phyloP scores from a whole-genome alignment of 2,329 filamentous ascomycete genomes.

The Elsinoe australis region DNA sequence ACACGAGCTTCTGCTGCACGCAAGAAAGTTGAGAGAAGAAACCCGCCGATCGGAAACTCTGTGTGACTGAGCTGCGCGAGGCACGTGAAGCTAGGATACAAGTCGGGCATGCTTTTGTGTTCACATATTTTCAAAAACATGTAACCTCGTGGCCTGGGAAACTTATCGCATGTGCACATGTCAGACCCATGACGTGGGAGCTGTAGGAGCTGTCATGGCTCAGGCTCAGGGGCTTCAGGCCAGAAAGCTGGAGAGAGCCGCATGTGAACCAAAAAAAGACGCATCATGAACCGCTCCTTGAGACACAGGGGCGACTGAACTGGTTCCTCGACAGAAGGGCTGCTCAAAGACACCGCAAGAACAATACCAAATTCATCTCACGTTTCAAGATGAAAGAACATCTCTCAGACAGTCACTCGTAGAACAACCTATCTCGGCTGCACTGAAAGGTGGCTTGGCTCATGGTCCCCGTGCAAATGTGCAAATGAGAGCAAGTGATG shows the following conservation, averaged over 20 bases:
- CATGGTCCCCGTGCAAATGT: conserved; percentile 3
- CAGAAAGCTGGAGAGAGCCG: conserved; percentile 4
- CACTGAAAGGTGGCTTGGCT: conserved; percentile 13
- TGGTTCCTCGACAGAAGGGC: no score
- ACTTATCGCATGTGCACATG: not conserved
- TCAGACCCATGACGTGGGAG: not conserved
- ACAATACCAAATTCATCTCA: no score
- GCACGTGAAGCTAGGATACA: no score
- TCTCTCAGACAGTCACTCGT: no score
- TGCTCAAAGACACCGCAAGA: no score
- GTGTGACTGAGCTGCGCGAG: no score
- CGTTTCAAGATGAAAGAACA: no score
- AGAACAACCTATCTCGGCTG: conserved; percentile 1
- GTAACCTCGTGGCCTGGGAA: not conserved
- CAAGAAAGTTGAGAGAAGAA: no score
- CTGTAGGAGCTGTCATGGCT: conserved; percentile 5
- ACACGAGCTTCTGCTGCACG: no score
- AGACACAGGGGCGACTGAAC: no score
- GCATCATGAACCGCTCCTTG: no score
- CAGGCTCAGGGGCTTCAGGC: conserved; percentile 7
- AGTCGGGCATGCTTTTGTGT: not conserved
- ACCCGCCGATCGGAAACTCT: no score
- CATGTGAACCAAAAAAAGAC: not conserved
- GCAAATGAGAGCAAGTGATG: conserved; percentile 7
- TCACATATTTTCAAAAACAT: not conserved